Evolutionary conservation across 106 monocot species (phyloP).

Genomic region (Dendrobium catenatum): DNA sequence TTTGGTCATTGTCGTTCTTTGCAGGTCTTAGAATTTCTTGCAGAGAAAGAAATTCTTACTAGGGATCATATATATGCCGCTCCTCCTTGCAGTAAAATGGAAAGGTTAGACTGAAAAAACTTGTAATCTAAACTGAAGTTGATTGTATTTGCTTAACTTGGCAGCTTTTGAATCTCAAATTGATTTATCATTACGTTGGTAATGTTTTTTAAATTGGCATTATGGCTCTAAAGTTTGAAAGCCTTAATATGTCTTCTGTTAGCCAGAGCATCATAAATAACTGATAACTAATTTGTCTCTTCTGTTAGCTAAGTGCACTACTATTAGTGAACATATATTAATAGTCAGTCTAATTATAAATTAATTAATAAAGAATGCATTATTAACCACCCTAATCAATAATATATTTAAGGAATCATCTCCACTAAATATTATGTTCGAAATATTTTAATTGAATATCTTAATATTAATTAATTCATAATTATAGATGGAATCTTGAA

Average conservation of each 20-base stretch:
- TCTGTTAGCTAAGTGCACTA: no score
- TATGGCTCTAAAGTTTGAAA: neutral
- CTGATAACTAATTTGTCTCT: no score
- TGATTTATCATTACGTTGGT: neutral
- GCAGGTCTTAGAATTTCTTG: constrained; percentile 85
- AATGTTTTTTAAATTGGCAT: neutral
- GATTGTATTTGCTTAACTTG: neutral
- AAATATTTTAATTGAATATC: no score
- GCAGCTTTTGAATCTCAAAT: neutral
- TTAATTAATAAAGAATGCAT: no score
- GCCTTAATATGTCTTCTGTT: neutral
- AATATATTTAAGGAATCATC: no score
- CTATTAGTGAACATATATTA: no score
- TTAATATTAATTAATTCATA: no score
- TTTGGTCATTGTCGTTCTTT: constrained; percentile 15
- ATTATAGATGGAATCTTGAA: no score
- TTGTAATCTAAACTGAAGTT: neutral
- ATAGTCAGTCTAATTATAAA: no score
- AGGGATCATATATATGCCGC: constrained; percentile 53
- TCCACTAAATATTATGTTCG: no score
- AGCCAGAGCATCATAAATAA: neutral
- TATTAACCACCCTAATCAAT: no score
- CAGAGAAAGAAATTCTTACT: constrained; percentile 48
- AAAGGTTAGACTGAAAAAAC: constrained; percentile 48
- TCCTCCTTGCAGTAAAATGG: constrained; percentile 68